Base-by-base conservation (phyloP, 1,284 basidiomycete genomes). In the Clitocybe nebularis region DNA sequence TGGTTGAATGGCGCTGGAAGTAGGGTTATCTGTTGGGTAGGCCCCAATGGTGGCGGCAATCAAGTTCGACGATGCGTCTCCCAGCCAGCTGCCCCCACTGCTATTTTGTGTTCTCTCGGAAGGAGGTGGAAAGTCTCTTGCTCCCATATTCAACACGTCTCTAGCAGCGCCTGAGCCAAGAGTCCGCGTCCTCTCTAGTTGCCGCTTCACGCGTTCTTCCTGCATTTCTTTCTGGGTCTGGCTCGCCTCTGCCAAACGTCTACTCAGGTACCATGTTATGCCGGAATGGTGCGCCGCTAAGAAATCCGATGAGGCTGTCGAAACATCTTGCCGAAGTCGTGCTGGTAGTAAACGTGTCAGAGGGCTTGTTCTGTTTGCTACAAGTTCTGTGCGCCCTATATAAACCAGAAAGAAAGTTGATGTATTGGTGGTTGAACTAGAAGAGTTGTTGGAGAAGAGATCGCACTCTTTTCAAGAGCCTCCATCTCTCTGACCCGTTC, bases 401-500 rank as follows among this genome's bases (percentile, higher is more conserved):
- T 16, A 50, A 22, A 44, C 39, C 49, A n/a, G 51, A 44, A 45
- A 24, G 25, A 47, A 45, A 37, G 38, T 30, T 22, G 21, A 44
- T 52, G 39, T 30, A 21, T 26, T 17, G 30, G 37, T 20, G 19
- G 16, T 30, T 11, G 21, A 42, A 30, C 22, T 25, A 30, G n/a
- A n/a, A n/a, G n/a, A 35, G n/a, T n/a, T 41, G 17, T 36, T 32
- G 36, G 38, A 41, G 41, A 48, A 51, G 43, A 46, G 37, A 48
- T 66, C 82, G 57, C 63, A 93, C 91, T 77, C 61, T 87, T 86
- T 66, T 95, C 93, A 10, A 91, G 67, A 16, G 71, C 69, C 58
- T 95, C 92, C 72, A 95, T 83, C 63, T 87, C 81, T 57, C 81
- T 84, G 16, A 95, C 85, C 48, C 88, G 74, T 48, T 93, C 85